Evolutionary conservation across 176 grass and related monocot genomes (phyloP).

Genomic region (Cocos nucifera): DNA sequence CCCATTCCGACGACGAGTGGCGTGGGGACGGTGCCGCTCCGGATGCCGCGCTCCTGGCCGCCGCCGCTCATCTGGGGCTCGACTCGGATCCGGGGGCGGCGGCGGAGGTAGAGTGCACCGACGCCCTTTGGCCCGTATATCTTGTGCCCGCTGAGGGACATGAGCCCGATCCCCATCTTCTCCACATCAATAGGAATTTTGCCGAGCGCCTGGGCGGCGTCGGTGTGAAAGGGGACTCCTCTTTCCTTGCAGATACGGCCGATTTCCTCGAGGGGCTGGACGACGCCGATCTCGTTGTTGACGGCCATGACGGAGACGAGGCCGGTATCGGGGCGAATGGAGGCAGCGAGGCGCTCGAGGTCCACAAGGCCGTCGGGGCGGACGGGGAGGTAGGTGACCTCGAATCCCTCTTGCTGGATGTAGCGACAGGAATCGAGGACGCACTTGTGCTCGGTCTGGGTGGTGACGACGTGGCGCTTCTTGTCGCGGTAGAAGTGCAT

Average conservation of each 20-base stretch:
- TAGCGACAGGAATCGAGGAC: conserved; percentile 85
- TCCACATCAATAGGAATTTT: conserved; percentile 80
- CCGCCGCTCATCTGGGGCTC: conserved; percentile 94
- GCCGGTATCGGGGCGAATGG: conserved; percentile 72
- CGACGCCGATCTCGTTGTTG: conserved; percentile 93
- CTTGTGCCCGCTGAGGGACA: conserved; percentile 85
- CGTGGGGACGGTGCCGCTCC: conserved; percentile 79
- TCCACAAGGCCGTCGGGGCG: conserved; percentile 68
- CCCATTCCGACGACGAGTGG: conserved; percentile 77
- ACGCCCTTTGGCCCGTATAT: conserved; percentile 95
- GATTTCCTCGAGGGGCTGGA: conserved; percentile 81
- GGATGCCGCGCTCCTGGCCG: conserved; percentile 85
- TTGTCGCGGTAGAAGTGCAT: conserved; percentile 73
- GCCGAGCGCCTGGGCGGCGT: conserved; percentile 67
- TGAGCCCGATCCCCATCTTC: conserved; percentile 72
- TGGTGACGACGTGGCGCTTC: conserved; percentile 80
- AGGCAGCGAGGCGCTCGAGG: conserved; percentile 40
- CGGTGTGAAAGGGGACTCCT: conserved; percentile 79
- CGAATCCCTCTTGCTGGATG: conserved; percentile 79
- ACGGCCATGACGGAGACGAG: conserved; percentile 93
- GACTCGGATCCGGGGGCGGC: conserved; percentile 76
- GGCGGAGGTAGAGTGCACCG: conserved; percentile 72
- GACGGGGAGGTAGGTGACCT: conserved; percentile 85
- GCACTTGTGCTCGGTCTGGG: conserved; percentile 96
- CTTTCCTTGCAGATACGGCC: conserved; percentile 72